These are phyloP conservation scores for Tylopilus balloui DNA, from an alignment of 768 basidiomycete genomes.

Conservation along the genomic window DNA sequence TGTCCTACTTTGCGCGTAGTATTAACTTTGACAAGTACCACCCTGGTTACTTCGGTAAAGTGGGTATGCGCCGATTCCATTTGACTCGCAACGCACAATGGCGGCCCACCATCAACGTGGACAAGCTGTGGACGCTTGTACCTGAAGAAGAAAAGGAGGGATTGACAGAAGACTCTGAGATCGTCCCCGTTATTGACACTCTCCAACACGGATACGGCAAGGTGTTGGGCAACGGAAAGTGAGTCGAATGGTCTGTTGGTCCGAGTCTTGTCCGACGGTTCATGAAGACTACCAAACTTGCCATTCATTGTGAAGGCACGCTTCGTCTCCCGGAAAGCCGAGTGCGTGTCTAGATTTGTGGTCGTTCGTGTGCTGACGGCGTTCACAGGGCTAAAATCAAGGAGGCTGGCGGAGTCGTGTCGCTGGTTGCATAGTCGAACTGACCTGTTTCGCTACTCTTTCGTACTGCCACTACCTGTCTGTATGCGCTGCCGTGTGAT, in stretches of 20 bases:
- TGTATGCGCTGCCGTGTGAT: neutral
- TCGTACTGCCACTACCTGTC: neutral
- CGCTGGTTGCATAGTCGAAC: constrained; percentile 69
- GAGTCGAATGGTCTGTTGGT: constrained; percentile 30
- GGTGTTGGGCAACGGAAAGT: constrained; percentile 92
- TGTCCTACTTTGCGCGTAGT: constrained; percentile 35
- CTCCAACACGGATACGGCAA: constrained; percentile 83
- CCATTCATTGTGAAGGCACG: constrained; percentile 99
- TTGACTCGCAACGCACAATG: constrained; percentile 85
- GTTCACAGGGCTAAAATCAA: constrained; percentile 69
- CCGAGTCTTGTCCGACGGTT: neutral
- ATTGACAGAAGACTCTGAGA: constrained; percentile 64
- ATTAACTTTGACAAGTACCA: constrained; percentile 99
- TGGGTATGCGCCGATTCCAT: constrained; percentile 99
- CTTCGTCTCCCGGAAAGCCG: constrained; percentile 84
- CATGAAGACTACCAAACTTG: constrained; percentile 68
- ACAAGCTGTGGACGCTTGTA: constrained; percentile 93
- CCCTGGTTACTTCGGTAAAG: constrained; percentile 99
- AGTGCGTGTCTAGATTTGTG: constrained; percentile 42
- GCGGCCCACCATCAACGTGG: constrained; percentile 97
- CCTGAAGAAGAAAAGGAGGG: constrained; percentile 80
- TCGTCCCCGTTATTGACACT: constrained; percentile 95
- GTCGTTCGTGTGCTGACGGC: constrained; percentile 10
- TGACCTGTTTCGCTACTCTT: neutral
- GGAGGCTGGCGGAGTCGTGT: constrained; percentile 92